Conservation (phyloP, 2,329 filamentous ascomycete genomes). For the Mycogone perniciosa region DNA sequence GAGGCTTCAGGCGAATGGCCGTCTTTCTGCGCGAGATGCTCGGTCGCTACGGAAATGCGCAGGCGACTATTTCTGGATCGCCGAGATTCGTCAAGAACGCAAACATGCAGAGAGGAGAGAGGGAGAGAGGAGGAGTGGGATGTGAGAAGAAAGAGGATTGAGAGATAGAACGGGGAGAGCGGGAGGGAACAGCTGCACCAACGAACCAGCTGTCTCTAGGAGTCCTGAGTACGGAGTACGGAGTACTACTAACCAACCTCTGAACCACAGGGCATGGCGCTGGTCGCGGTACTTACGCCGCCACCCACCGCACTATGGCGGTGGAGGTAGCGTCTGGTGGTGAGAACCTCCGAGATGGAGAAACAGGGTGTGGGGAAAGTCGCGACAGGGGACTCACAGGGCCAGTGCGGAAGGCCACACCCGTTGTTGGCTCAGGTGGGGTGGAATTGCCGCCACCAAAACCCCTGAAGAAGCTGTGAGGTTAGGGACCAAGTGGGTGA, state of each 20-base stretch:
- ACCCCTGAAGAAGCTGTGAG: slow-evolving; percentile 5
- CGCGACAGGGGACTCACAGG: slow-evolving; percentile 3
- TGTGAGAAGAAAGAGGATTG: slow-evolving; percentile 16
- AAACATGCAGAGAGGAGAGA: slow-evolving; percentile 8
- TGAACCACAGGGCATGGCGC: too few relatives aligned
- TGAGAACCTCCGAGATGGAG: slow-evolving; percentile 8
- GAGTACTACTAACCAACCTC: too few relatives aligned
- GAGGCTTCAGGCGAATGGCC: neutral
- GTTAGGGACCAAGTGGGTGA: too few relatives aligned
- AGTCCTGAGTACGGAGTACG: too few relatives aligned
- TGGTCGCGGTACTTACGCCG: neutral
- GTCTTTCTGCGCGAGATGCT: neutral
- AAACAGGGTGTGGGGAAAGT: slow-evolving; percentile 13
- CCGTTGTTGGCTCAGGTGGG: slow-evolving; percentile 8
- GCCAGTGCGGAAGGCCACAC: slow-evolving; percentile 10
- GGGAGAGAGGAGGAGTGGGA: slow-evolving; percentile 11
- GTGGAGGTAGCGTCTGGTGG: neutral
- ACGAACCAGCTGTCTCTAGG: too few relatives aligned
- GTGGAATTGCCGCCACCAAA: slow-evolving; percentile 10
- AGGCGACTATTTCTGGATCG: too few relatives aligned
- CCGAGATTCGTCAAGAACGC: too few relatives aligned
- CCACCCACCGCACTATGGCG: neutral
- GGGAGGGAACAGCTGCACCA: neutral
- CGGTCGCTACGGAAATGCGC: neutral
- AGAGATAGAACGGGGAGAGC: neutral